phyloP scores from a whole-genome alignment of 78 protist genomes.

The Emiliania huxleyi region DNA sequence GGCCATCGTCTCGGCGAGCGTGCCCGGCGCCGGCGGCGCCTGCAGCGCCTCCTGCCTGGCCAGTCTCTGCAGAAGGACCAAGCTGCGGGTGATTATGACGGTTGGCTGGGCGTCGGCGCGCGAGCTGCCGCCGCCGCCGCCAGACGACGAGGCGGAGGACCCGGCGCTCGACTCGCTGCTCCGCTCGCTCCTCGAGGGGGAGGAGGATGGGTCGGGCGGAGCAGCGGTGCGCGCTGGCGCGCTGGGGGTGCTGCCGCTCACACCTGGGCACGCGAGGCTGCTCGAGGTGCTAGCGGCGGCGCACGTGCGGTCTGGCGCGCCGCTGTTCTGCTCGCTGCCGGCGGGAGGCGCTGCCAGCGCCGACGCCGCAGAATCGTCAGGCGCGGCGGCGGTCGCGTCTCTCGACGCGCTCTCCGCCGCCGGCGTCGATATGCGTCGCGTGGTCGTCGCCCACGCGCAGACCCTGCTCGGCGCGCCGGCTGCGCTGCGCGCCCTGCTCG shows the following conservation, averaged over 20 bases:
- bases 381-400: not conserved
- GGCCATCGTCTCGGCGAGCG: too few species aligned
- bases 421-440: not conserved
- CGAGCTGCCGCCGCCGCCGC: not conserved
- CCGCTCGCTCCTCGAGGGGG: not conserved
- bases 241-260: not conserved
- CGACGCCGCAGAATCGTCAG: not conserved
- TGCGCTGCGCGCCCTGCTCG: not conserved
- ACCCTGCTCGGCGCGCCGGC: not conserved
- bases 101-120: not conserved
- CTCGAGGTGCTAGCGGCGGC: not conserved
- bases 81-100: not conserved
- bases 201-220: not conserved
- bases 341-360: not conserved
- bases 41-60: not conserved
- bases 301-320: not conserved
- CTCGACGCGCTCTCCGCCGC: not conserved
- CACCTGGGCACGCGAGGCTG: not conserved
- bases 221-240: not conserved
- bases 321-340: not conserved
- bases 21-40: not conserved
- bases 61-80: not conserved
- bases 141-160: too few species aligned
- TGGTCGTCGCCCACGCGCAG: not conserved
- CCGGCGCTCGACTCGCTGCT: not conserved